phyloP scores from a whole-genome alignment of 345 rosid genomes.

The Gossypium turneri region DNA sequence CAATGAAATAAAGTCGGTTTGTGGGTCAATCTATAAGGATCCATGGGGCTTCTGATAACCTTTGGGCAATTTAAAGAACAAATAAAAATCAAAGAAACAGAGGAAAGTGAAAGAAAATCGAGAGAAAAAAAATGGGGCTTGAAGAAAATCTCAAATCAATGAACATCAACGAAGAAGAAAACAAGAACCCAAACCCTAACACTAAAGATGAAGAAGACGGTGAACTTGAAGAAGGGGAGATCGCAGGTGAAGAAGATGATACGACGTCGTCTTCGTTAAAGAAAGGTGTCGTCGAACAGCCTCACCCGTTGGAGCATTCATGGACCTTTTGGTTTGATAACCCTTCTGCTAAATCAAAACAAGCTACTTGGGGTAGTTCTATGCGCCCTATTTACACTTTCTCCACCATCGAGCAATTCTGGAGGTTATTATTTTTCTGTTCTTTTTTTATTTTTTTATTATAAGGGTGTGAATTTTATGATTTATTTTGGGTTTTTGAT shows the following conservation, averaged over 20 bases:
- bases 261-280: slow-evolving; percentile 28
- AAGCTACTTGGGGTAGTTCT: slow-evolving; percentile 66
- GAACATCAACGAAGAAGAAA: slow-evolving; percentile 24
- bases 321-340: slow-evolving; percentile 98
- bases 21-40: not conserved
- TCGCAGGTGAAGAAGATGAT: slow-evolving; percentile 29
- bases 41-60: not conserved
- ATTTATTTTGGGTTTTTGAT: not conserved
- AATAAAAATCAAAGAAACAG: not conserved
- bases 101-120: not conserved
- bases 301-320: slow-evolving; percentile 68
- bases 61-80: not conserved
- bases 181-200: slow-evolving; percentile 28
- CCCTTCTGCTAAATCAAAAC: slow-evolving; percentile 53
- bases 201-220: slow-evolving; percentile 33
- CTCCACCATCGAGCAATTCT: slow-evolving; percentile 71
- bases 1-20: too few species aligned
- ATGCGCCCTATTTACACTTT: slow-evolving; percentile 72
- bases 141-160: slow-evolving; percentile 32
- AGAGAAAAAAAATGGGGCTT: slow-evolving; percentile 27
- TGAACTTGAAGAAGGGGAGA: slow-evolving; percentile 62
- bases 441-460: not conserved
- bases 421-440: slow-evolving; percentile 49
- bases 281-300: slow-evolving; percentile 26
- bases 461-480: not conserved